Base-by-base conservation (phyloP, 805 yeast species). In the Candida boleticola region DNA sequence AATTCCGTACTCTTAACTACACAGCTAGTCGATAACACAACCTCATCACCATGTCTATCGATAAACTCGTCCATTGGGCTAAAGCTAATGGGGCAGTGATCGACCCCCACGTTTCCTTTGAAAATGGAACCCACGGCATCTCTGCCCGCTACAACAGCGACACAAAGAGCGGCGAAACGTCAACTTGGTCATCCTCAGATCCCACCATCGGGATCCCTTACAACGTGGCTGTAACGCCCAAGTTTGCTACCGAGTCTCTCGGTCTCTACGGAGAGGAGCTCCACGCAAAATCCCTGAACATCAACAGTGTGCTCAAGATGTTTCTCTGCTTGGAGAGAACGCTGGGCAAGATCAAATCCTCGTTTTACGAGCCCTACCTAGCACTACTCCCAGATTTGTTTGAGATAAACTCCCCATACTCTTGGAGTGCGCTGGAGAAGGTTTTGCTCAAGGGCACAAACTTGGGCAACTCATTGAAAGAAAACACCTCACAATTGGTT, bases 381-480 rank as follows among this genome's bases (percentile, higher is more conserved):
- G 40, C 45, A 4, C 39, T 61, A 7, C 60, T 72, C 25, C 76
- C 71, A 2, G 51, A 60, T 4, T 63, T 74, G 9, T 57, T 53
- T 1, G 62, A 66, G 4, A 69, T 79, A 17, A 71, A 73, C n/a
- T 68, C 82, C 9, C 95, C 97, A 1, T 75, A 77, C 40, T 79
- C 77, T 49, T 89, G 90, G 89, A 64, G 64, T 25, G 55, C 69
- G 0, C 64, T 62, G 2, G 86, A 83, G 33, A 67, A 77, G 41
- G 57, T 63, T 4, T 54, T 72, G 26, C 57, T 89, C 9, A 66
- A 71, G 33, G 90, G 90, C 0, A 83, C 96, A 0, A 90, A 89
- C 56, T 68, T 87, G 20, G 76, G 74, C n/a, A 64, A 73, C 33
- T 72, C 82, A 1, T 57, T 83, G 26, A 68, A 71, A 18, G 70